A percentile compares a stretch with the other conserved stretches of the same genome.
Conservation (phyloP, 768 basidiomycete species). For the Amanita inopinata region DNA sequence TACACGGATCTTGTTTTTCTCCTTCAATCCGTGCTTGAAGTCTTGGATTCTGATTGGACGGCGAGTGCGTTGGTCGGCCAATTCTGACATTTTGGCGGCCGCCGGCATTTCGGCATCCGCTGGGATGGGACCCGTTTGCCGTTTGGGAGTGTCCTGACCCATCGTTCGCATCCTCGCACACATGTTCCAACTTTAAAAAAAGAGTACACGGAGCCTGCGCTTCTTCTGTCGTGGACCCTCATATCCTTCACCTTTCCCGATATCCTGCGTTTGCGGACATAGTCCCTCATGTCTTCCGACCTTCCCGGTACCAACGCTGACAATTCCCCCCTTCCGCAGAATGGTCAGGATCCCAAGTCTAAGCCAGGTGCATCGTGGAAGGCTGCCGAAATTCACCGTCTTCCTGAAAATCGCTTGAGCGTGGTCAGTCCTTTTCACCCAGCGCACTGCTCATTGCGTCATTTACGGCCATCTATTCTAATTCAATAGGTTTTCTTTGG, state of each 20-base stretch:
- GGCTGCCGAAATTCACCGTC: slow-evolving; percentile 38
- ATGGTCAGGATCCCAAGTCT: slow-evolving; percentile 14
- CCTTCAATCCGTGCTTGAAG: too few relatives aligned
- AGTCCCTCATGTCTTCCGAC: slow-evolving; percentile 6
- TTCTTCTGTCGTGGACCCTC: not conserved
- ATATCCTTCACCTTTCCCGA: not conserved
- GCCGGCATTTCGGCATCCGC: slow-evolving; percentile 21
- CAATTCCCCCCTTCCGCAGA: not conserved
- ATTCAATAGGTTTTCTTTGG: slow-evolving; percentile 34
- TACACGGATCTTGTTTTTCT: too few relatives aligned
- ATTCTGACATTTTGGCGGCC: not conserved
- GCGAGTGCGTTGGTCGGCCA: not conserved
- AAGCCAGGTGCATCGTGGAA: slow-evolving; percentile 47
- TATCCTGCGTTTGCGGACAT: not conserved
- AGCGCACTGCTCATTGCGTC: not conserved
- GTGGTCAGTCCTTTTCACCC: slow-evolving; percentile 25
- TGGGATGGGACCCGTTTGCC: not conserved
- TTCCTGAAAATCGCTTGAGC: slow-evolving; percentile 43
- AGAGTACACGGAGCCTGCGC: too few relatives aligned
- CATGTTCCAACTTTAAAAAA: not conserved
- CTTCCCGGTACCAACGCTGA: not conserved
- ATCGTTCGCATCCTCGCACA: not conserved
- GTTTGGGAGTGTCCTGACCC: too few relatives aligned
- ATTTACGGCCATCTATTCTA: not conserved
- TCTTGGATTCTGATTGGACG: not conserved